Base-by-base conservation (phyloP, 768 basidiomycete species). In the Tricholoma bakamatsutake region DNA sequence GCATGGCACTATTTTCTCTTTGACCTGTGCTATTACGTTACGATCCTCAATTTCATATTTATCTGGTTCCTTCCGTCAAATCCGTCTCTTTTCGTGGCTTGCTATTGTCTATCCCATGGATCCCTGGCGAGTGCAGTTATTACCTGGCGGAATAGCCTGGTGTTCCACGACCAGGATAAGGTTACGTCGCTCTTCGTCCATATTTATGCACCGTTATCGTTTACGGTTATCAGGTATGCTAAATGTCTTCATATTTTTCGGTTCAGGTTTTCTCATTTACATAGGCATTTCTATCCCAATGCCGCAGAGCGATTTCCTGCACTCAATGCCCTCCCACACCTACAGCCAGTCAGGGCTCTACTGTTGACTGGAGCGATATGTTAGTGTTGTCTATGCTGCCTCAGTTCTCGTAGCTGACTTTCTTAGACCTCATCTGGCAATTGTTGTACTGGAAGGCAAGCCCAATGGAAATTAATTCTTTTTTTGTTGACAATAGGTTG, bases 91-190 rank as follows among this genome's bases (percentile, higher is more conserved):
- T 98, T 96, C 71, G 82, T 92, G 50, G 91, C 94, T 4, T 95
- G 92, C 65, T 98, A 97, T 65, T 90, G 91, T 61, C 80, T 98
- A 24, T 90, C 93, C 0, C 87, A 97, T 66, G 97, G 94, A 0
- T 82, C 90, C 0, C 80, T 97, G 31, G 95, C 92, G 0, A 92
- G 90, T 51, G 95, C 96, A 0, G 94, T 98, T 49, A 91, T 98
- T 62, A 98, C 96, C 9, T 99, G 97, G 97, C 81, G 97, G 58
- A 99, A 99, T 66, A 95, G 92, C 61, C 83, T 99, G 21, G 97
- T 99, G 2, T 99, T 99, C 74, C 97, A 99, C 65, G 94, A 96
- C 64, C 80, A 84, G 54, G 97, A 99, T 69, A 98, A 98, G 71
- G 90, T 98, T 66, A 98, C 91, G 15, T 93, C 90, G 9, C 74